phyloP scores from a whole-genome alignment of 169 alveolate species.

The Plasmodium coatneyi region DNA sequence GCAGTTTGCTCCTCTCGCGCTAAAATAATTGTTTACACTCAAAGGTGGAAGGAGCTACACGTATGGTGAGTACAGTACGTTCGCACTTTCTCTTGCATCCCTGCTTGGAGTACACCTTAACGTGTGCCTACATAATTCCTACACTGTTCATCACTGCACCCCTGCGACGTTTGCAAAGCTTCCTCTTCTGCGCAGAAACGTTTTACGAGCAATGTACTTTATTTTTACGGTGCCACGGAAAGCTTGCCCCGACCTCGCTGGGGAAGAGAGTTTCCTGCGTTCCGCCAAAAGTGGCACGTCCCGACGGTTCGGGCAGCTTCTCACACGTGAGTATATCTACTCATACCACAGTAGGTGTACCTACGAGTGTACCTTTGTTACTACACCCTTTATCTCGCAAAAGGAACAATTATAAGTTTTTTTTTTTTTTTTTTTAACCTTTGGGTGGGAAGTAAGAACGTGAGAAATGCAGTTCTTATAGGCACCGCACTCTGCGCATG shows the following conservation, averaged over 20 bases:
- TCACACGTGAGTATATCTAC: neutral
- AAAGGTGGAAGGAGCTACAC: neutral
- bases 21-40: neutral
- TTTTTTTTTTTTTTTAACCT: neutral
- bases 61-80: neutral
- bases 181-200: neutral
- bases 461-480: neutral
- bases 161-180: neutral
- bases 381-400: neutral
- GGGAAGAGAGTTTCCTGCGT: neutral
- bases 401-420: neutral
- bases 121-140: neutral
- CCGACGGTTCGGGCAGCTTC: neutral
- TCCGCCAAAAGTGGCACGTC: neutral
- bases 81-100: neutral
- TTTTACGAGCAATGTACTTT: neutral
- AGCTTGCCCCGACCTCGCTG: neutral
- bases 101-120: neutral
- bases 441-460: too few species aligned
- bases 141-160: neutral
- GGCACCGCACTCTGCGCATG: neutral
- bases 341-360: neutral
- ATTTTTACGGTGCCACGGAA: neutral
- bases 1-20: neutral
- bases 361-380: neutral